Base-by-base conservation (phyloP, 305 asterid species). In the Euphrasia arctica region DNA sequence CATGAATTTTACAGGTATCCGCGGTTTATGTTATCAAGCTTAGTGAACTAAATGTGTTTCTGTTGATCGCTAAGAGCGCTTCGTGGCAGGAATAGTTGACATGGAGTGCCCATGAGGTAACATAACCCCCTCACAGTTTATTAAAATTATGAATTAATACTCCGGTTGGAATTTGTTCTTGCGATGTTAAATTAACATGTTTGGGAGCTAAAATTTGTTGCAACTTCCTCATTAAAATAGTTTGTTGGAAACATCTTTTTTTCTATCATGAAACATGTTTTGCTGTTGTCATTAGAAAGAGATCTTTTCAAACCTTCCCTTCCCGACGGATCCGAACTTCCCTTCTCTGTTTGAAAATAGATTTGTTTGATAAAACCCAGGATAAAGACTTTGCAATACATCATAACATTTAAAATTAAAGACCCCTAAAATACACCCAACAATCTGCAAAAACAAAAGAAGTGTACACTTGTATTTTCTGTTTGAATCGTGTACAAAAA, bases 401-500 rank as follows among this genome's bases (percentile, higher is more conserved):
- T 60, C 54, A 67, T 8, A 25, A 13, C 12, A 68, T 51, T 6
- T 28, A 12, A 22, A 43, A 7, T 36, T 36, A 36, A 13, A 39
- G 61, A 39, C 22, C 62, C 12, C 18, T n/a, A 41, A 12, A n/a
- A 36, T 22, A 39, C 69, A 65, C 11, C 29, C 42, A 52, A 56
- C 60, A 64, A 36, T 25, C 29, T 13, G n/a, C 43, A 5, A 36
- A 34, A 34, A 34, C 39, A 34, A 34, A 45, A 50, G 29, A 64
- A 42, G 36, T 36, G 18, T 58, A 4, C 7, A 22, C 25, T 60
- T 43, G 47, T 60, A 22, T 60, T 41, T 25, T 64, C 64, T 60
- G 14, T 60, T 60, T 18, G 13, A 45, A 28, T 63, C 57, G 51
- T 11, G 62, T 70, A 1, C 67, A 73, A 73, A 73, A 79, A 67